These are phyloP conservation scores for Podaxis sp. DNA, from an alignment of 768 basidiomycete species.

Conservation along the genomic window DNA sequence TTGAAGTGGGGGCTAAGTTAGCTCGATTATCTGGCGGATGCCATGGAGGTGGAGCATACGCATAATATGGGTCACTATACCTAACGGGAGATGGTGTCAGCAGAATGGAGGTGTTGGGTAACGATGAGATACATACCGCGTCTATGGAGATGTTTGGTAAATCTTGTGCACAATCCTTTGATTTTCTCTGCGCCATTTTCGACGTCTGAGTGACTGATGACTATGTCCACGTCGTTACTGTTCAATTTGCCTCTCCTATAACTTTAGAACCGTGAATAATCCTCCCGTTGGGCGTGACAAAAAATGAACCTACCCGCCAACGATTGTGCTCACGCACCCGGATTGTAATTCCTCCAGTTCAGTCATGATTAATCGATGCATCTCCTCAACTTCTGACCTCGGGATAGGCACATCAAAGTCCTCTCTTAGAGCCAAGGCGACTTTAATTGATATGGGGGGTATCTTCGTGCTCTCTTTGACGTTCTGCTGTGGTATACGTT, in stretches of 20 bases:
- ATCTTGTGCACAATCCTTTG: slow-evolving; percentile 59
- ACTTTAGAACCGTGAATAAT: slow-evolving; percentile 34
- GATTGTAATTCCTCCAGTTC: slow-evolving; percentile 62
- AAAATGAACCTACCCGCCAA: slow-evolving; percentile 64
- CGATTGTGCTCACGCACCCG: slow-evolving; percentile 74
- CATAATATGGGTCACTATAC: slow-evolving; percentile 81
- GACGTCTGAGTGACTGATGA: slow-evolving; percentile 71
- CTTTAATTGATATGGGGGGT: slow-evolving; percentile 45
- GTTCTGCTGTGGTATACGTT: slow-evolving; percentile 18
- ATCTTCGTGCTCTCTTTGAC: slow-evolving; percentile 16
- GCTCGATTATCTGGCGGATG: not conserved
- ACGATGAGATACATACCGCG: slow-evolving; percentile 41
- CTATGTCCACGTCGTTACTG: slow-evolving; percentile 88
- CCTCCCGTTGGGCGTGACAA: not conserved
- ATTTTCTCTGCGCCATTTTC: slow-evolving; percentile 43
- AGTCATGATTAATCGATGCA: slow-evolving; percentile 63
- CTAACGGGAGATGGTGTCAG: slow-evolving; percentile 30
- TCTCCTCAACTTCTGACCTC: slow-evolving; percentile 75
- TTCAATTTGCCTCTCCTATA: slow-evolving; percentile 81
- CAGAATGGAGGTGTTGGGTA: not conserved
- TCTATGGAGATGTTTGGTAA: slow-evolving; percentile 58
- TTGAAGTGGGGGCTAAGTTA: not conserved
- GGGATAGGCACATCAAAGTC: slow-evolving; percentile 63
- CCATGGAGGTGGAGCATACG: slow-evolving; percentile 48
- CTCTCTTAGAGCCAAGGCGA: slow-evolving; percentile 57